Conservation (phyloP, 129 eudicot genomes). For the Logfia minima region DNA sequence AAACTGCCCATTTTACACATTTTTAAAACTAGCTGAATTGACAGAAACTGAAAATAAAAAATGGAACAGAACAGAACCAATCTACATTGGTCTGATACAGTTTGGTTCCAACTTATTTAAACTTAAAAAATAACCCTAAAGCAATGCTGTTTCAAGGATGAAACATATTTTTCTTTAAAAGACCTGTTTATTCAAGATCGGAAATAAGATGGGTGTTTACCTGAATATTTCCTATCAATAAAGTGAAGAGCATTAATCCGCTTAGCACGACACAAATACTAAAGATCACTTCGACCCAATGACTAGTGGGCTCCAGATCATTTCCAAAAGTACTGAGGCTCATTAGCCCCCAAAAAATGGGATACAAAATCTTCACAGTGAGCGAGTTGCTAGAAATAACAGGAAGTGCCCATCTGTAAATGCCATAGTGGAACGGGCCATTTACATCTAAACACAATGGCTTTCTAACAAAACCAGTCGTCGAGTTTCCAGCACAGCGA, state of each 20-base stretch:
- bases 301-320: slow-evolving; percentile 85
- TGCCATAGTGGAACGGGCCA: slow-evolving; percentile 70
- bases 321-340: slow-evolving; percentile 87
- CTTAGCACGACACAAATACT: slow-evolving; percentile 71
- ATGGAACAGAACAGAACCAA: too few species aligned
- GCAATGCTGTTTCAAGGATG: not conserved
- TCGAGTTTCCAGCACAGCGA: slow-evolving; percentile 64
- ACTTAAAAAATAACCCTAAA: too few species aligned
- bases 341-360: slow-evolving; percentile 90
- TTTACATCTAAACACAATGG: slow-evolving; percentile 65
- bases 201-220: slow-evolving; percentile 29
- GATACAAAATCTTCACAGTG: slow-evolving; percentile 75
- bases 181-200: too few species aligned
- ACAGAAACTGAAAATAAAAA: too few species aligned
- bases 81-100: too few species aligned
- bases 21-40: too few species aligned
- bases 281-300: slow-evolving; percentile 82
- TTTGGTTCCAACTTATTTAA: too few species aligned
- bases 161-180: too few species aligned
- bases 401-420: slow-evolving; percentile 78
- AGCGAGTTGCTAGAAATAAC: slow-evolving; percentile 76
- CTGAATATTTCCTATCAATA: slow-evolving; percentile 93
- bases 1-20: not conserved
- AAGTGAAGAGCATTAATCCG: slow-evolving; percentile 81
- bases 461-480: slow-evolving; percentile 36